These are phyloP conservation scores for Neocucurbitaria cava DNA, from an alignment of 2,329 filamentous ascomycete species.

Conservation along the genomic window DNA sequence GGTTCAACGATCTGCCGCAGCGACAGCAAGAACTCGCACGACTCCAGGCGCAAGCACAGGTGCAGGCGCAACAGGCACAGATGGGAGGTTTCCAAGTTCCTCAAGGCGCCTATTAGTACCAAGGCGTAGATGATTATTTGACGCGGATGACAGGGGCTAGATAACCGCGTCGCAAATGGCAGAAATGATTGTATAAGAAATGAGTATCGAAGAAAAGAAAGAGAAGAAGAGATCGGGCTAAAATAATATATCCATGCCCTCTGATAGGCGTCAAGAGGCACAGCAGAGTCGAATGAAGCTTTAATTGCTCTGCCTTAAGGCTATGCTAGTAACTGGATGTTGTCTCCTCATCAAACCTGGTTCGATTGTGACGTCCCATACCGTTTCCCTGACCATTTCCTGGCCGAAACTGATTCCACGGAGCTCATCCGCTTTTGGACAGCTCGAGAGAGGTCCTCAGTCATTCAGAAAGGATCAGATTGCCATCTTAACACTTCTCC, in stretches of 20 bases:
- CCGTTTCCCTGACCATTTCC: background rate
- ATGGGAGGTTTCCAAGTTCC: conserved; percentile 48
- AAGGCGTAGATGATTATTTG: background rate
- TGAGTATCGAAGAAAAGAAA: too few species aligned
- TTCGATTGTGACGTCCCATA: background rate
- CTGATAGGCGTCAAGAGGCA: background rate
- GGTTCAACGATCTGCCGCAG: conserved; percentile 80
- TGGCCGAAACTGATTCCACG: background rate
- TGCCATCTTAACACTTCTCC: background rate
- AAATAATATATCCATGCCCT: background rate
- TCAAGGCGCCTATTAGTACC: conserved; percentile 47
- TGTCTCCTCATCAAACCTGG: background rate
- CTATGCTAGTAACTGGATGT: background rate
- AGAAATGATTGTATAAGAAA: background rate
- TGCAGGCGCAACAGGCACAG: conserved; percentile 46
- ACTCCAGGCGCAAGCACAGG: conserved; percentile 36
- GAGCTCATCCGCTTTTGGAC: background rate
- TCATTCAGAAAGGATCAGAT: background rate
- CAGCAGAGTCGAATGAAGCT: background rate
- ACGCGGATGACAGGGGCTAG: background rate
- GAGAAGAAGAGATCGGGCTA: background rate
- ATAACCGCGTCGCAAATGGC: background rate
- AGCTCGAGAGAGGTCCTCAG: background rate
- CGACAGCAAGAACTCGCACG: conserved; percentile 50
- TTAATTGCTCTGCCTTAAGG: background rate